Conservation (phyloP, 225 moss, liverwort and hornwort species). For the Bryum argenteum region DNA sequence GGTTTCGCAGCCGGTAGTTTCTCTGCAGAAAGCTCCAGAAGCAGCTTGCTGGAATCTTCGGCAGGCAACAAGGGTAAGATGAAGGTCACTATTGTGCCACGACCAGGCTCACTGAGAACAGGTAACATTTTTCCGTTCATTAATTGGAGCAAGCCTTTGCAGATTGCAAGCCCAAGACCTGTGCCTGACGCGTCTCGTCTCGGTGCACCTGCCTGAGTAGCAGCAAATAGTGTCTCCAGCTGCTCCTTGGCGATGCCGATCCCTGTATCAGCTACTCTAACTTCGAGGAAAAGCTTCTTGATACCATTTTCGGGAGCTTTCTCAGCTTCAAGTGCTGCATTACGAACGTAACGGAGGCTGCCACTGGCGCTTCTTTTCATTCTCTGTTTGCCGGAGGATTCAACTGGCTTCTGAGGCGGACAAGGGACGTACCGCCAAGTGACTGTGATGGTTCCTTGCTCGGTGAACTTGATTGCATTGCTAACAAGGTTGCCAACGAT, state of each 20-base stretch:
- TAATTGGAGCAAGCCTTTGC: slow-evolving; percentile 77
- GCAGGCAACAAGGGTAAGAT: slow-evolving; percentile 73
- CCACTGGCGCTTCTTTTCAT: slow-evolving; percentile 58
- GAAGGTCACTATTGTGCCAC: slow-evolving; percentile 74
- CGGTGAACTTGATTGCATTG: slow-evolving; percentile 85
- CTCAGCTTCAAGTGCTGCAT: slow-evolving; percentile 24
- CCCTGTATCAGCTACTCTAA: slow-evolving; percentile 77
- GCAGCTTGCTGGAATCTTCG: slow-evolving; percentile 60
- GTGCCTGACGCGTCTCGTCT: slow-evolving; percentile 81
- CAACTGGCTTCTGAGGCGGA: slow-evolving; percentile 32
- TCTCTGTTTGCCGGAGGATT: slow-evolving; percentile 25
- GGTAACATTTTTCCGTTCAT: slow-evolving; percentile 75
- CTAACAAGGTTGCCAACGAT: slow-evolving; percentile 74
- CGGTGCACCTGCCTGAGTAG: slow-evolving; percentile 70
- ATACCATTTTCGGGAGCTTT: slow-evolving; percentile 21
- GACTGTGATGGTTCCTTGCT: slow-evolving; percentile 58
- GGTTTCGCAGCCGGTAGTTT: slow-evolving; percentile 38
- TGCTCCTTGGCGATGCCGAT: slow-evolving; percentile 83
- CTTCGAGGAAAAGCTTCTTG: slow-evolving; percentile 77
- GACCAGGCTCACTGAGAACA: slow-evolving; percentile 65
- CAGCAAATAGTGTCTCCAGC: slow-evolving; percentile 63
- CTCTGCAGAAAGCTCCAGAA: slow-evolving; percentile 48
- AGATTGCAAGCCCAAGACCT: slow-evolving; percentile 86
- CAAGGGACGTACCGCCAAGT: slow-evolving; percentile 70
- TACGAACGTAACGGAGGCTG: slow-evolving; percentile 24